Evolutionary conservation across 306 rosid species (phyloP).

Genomic region (Prunus padus): DNA sequence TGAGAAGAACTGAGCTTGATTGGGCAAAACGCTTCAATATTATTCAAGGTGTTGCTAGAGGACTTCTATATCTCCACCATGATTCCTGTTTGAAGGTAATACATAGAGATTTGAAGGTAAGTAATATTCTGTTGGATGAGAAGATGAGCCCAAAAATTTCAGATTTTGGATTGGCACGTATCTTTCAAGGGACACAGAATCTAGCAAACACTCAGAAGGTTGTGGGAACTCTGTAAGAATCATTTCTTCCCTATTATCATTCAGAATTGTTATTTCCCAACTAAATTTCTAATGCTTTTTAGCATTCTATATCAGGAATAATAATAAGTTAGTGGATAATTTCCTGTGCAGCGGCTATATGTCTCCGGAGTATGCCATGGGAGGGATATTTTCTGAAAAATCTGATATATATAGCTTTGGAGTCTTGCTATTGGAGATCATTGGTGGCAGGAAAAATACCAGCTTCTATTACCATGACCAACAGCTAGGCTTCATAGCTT

Average conservation of each 20-base stretch:
- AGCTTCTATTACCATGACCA: constrained; percentile 5
- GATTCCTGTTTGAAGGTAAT: constrained; percentile 14
- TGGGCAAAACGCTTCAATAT: constrained; percentile 13
- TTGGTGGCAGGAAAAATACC: constrained; percentile 27
- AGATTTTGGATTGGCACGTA: too few species aligned
- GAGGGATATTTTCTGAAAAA: constrained; percentile 28
- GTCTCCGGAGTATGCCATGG: constrained; percentile 30
- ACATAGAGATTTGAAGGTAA: constrained; percentile 27
- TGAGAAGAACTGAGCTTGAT: constrained; percentile 2
- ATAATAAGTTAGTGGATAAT: background rate
- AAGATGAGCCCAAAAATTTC: too few species aligned
- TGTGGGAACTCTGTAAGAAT: too few species aligned
- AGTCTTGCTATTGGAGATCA: constrained; percentile 31
- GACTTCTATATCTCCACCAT: constrained; percentile 15
- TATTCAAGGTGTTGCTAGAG: constrained; percentile 28
- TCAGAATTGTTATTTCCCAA: background rate
- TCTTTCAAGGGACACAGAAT: too few species aligned
- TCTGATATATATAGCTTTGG: constrained; percentile 38
- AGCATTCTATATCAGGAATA: too few species aligned
- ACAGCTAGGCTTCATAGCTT: constrained; percentile 23
- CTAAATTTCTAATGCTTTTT: background rate
- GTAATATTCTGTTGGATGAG: constrained; percentile 28
- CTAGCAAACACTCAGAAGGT: too few species aligned
- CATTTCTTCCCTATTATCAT: too few species aligned
- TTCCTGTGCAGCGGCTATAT: constrained; percentile 21